A percentile compares a stretch with the other conserved stretches of the same genome.
Evolutionary conservation across 2,329 filamentous ascomycete genomes (phyloP).

Genomic region (Parascedosporium putredinis): DNA sequence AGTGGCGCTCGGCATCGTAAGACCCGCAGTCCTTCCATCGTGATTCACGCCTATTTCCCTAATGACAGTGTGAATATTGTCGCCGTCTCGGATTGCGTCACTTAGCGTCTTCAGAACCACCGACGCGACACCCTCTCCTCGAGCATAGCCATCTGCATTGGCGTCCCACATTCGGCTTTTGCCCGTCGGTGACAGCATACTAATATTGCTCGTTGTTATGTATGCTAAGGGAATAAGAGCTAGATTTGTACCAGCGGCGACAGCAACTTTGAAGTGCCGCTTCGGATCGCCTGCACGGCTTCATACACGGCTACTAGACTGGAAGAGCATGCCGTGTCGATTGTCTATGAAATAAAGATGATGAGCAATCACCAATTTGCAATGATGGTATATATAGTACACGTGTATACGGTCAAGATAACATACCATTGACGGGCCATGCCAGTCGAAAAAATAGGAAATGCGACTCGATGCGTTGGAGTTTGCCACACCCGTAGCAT

Average conservation of each 20-base stretch:
- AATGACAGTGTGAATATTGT: constrained; percentile 17
- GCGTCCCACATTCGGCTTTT: constrained; percentile 29
- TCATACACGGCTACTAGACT: constrained; percentile 24
- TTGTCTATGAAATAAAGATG: constrained; percentile 14
- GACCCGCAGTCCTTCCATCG: constrained; percentile 14
- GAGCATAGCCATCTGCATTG: constrained; percentile 37
- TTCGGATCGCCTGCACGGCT: constrained; percentile 16
- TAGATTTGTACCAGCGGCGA: constrained; percentile 17
- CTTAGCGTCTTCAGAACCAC: constrained; percentile 36
- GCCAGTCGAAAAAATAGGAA: constrained; percentile 15
- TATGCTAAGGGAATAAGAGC: constrained; percentile 8
- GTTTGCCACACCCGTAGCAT: constrained; percentile 2
- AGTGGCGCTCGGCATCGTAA: constrained; percentile 13
- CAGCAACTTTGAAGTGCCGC: constrained; percentile 17
- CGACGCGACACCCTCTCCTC: constrained; percentile 39
- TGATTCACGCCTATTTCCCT: constrained; percentile 15
- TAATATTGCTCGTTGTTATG: constrained; percentile 13
- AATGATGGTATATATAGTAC: neutral
- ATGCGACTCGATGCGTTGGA: constrained; percentile 11
- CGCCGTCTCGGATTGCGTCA: constrained; percentile 26
- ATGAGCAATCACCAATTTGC: neutral
- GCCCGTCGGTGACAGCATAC: constrained; percentile 27
- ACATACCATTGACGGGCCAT: constrained; percentile 12
- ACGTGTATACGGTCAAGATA: neutral
- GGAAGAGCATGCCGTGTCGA: constrained; percentile 30